Base-by-base conservation (phyloP, 441 rosid species). In the Adansonia rubrostipa region DNA sequence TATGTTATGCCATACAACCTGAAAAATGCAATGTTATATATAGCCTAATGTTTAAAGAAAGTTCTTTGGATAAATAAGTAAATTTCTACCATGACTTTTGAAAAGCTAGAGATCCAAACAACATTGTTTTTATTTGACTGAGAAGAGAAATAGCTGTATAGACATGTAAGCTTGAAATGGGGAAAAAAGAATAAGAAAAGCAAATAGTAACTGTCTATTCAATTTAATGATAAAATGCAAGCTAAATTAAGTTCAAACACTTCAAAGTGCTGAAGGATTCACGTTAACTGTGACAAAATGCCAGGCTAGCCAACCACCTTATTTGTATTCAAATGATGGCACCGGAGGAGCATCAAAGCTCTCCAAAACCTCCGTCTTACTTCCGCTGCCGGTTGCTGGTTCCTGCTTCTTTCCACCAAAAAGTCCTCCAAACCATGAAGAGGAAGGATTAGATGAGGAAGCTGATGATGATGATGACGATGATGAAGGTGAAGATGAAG, bases 361-460 rank as follows among this genome's bases (percentile, higher is more conserved):
- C 79, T 87, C 90, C 83, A 87, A 76, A 73, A 85, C 84, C 77
- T 84, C 80, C 0, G 88, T 84, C 83, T 84, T 85, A 42, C 76
- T 80, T 74, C 86, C 83, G 13, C 76, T 33, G 5, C 83, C 68
- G 2, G 73, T 73, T 24, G 1, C 66, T 10, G 77, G 48, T 54
- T 68, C 86, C 82, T 87, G 89, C 76, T 88, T 85, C 36, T 82
- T 82, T 51, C 88, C 83, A 76, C 89, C 87, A 1, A 91, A 88
- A 24, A 79, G 67, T 28, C 91, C 90, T 53, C 89, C 93, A 10
- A 91, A 56, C 92, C 90, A 89, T 4, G 91, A 85, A 19, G 89
- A 81, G 24, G 84, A 66, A 7, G 88, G 75, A 0, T 73, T 11
- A 0, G 86, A 60, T 3, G 78, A 58, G 22, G 73, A 74, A 8